Evolutionary conservation across 2,329 filamentous ascomycete species (phyloP), one percentile per base, ranked within the genome.

Genomic region (Trichoderma koningii): DNA sequence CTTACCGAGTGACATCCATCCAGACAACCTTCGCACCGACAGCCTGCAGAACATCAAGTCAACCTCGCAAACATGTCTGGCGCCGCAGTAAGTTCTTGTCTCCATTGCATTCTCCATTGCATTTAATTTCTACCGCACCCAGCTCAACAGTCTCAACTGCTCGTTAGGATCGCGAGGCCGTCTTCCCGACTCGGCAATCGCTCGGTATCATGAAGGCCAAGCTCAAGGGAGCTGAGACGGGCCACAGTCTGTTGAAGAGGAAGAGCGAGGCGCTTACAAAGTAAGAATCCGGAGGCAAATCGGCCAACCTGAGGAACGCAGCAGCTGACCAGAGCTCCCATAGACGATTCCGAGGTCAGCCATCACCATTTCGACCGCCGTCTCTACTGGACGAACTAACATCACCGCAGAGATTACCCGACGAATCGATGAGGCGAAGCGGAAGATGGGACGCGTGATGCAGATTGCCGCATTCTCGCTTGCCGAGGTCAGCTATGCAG

Each of bases 401-500:
- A 9, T 23, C 14, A 23, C 42, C 21, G 70, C 76, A 92, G 95
- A 99, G 74, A 99, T 99, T 74, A 97, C 95, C 56, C 88, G 89
- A 76, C 90, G 95, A 74, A 99, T 99, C 79, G 94, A 99, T 81
- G 95, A 99, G 78, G 95, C 95, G 48, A 99, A 99, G 80, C 91
- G 93, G 72, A 99, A 99, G 83, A 99, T 99, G 94, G 95, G 95
- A 65, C 87, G 94, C 41, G 95, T 99, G 44, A 99, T 99, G 95
- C 94, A 98, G 78, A 96, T 99, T 74, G 95, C 95, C 47, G 93
- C 95, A 52, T 98, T 99, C 80, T 98, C 94, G 50, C 85, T 99
- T 19, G 95, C 95, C 66, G 95, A 98, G 81, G 95, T 99, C 64
- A 96, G 93, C 55, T 99, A 99, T 74, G 95, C 95, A 28, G 93